These are phyloP conservation scores for Purshia tridentata DNA, from an alignment of 306 rosid species.

Conservation along the genomic window DNA sequence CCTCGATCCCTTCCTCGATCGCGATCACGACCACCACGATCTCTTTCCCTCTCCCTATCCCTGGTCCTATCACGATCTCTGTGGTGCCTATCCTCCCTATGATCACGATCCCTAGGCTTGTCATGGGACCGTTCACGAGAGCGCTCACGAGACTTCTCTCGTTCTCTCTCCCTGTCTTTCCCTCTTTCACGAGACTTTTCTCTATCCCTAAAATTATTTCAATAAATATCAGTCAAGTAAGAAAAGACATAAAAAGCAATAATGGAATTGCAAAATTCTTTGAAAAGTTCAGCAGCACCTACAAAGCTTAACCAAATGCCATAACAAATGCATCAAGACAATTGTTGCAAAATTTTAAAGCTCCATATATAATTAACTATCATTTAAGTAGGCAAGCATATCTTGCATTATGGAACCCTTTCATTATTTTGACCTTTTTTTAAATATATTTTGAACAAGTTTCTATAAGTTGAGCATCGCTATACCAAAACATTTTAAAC, in stretches of 20 bases:
- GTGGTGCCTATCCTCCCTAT: slow-evolving; percentile 85
- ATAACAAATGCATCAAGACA: not conserved
- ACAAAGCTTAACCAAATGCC: not conserved
- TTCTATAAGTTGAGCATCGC: not conserved
- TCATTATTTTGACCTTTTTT: not conserved
- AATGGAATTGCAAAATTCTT: not conserved
- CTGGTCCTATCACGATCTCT: slow-evolving; percentile 80
- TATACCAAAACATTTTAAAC: slow-evolving; percentile 8
- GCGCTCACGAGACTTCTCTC: slow-evolving; percentile 64
- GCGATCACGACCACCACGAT: slow-evolving; percentile 75
- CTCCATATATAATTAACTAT: not conserved
- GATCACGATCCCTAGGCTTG: slow-evolving; percentile 76
- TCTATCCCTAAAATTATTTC: slow-evolving; percentile 61
- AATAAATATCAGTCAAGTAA: slow-evolving; percentile 21
- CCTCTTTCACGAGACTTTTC: slow-evolving; percentile 89
- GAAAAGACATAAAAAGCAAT: slow-evolving; percentile 1
- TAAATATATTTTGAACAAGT: not conserved
- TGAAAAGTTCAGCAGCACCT: not conserved
- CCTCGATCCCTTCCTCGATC: slow-evolving; percentile 57
- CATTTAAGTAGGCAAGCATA: not conserved
- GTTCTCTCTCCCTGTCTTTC: slow-evolving; percentile 67
- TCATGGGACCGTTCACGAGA: slow-evolving; percentile 76
- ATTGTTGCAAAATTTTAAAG: not conserved
- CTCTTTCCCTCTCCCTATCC: slow-evolving; percentile 72
- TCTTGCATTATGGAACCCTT: not conserved